A percentile compares a stretch with the other conserved stretches of the same genome.
These are phyloP conservation scores for Kluyveromyces wickerhamii DNA, from an alignment of 805 yeast genomes.

Conservation along the genomic window DNA sequence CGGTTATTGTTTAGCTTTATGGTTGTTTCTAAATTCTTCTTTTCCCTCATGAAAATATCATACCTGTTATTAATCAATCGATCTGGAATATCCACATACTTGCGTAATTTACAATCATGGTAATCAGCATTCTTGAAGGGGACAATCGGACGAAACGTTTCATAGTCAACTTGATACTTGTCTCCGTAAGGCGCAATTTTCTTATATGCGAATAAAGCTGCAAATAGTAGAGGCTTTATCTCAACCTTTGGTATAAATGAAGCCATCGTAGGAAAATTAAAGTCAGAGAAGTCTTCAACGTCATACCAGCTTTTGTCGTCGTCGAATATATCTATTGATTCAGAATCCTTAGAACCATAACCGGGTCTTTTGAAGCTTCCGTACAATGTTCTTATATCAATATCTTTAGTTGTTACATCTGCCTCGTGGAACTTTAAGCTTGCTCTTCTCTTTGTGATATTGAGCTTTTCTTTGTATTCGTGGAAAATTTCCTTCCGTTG, in stretches of 20 bases:
- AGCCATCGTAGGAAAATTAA: constrained; percentile 35
- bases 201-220: constrained; percentile 63
- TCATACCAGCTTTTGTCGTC: constrained; percentile 57
- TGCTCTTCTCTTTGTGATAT: constrained; percentile 39
- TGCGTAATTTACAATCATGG: constrained; percentile 51
- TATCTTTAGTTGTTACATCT: constrained; percentile 45
- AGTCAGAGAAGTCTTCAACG: constrained; percentile 51
- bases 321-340: constrained; percentile 36
- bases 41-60: constrained; percentile 32
- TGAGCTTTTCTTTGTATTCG: constrained; percentile 39
- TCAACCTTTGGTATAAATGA: constrained; percentile 36
- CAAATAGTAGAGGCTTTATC: constrained; percentile 53
- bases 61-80: constrained; percentile 16
- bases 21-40: constrained; percentile 36
- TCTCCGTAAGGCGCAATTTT: constrained; percentile 51
- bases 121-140: constrained; percentile 49
- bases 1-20: constrained; percentile 23
- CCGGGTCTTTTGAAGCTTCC: constrained; percentile 35
- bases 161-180: constrained; percentile 33
- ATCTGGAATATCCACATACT: constrained; percentile 17
- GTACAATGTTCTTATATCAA: constrained; percentile 53
- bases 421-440: constrained; percentile 59
- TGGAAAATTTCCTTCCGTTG: constrained; percentile 45
- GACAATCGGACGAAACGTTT: constrained; percentile 26
- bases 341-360: constrained; percentile 6